Evolutionary conservation across 805 yeast genomes (phyloP).

Genomic region (Schizosaccharomyces lindneri): DNA sequence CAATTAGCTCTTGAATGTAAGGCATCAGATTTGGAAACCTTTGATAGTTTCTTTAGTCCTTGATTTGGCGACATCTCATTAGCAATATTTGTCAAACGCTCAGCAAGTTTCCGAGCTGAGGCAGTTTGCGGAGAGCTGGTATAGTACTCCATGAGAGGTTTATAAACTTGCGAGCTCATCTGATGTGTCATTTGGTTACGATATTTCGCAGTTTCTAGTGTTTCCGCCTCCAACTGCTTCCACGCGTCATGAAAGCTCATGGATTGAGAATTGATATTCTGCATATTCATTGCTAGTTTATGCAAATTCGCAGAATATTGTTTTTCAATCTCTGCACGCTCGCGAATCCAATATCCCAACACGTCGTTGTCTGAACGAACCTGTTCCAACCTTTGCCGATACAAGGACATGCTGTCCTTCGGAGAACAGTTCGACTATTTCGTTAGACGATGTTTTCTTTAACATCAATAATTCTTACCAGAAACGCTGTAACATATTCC

Average conservation of each 20-base stretch:
- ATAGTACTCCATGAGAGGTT: background rate
- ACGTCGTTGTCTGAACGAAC: conserved; percentile 32
- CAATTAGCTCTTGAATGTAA: conserved; percentile 17
- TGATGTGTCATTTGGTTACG: background rate
- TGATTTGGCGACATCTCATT: background rate
- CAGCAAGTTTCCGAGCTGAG: background rate
- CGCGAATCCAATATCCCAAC: conserved; percentile 34
- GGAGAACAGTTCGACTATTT: conserved; percentile 22
- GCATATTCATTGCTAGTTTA: conserved; percentile 9
- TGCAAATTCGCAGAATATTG: conserved; percentile 25
- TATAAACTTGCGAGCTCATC: background rate
- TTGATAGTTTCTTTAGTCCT: no score
- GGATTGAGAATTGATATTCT: background rate
- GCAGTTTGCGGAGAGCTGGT: background rate
- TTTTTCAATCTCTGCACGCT: conserved; percentile 23
- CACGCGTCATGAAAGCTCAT: background rate
- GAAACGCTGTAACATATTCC: conserved; percentile 8
- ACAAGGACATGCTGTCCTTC: conserved; percentile 30
- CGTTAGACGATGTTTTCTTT: background rate
- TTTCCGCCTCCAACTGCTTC: background rate
- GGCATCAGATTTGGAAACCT: background rate
- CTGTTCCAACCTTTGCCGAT: conserved; percentile 29
- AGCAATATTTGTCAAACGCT: background rate
- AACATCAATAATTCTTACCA: conserved; percentile 4
- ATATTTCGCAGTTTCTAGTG: background rate